Conservation (phyloP, 352 stramenopile genomes). For the Phytophthora lateralis region DNA sequence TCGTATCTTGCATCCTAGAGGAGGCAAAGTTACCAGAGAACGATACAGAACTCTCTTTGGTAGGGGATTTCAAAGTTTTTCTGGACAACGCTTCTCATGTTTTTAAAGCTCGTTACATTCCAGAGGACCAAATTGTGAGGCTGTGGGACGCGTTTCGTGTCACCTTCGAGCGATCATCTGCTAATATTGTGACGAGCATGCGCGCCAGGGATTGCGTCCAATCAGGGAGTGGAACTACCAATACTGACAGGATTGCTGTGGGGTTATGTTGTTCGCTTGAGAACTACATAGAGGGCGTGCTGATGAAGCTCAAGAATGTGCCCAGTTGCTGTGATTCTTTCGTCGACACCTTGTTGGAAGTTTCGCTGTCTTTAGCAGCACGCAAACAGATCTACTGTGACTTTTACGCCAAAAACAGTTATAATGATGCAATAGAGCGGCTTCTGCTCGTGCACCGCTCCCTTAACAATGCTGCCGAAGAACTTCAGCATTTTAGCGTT, state of each 20-base stretch:
- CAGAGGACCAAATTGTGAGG: constrained; percentile 21
- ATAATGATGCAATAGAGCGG: constrained; percentile 16
- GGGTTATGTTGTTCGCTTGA: constrained; percentile 34
- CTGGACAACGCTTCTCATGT: constrained; percentile 43
- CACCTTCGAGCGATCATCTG: constrained; percentile 35
- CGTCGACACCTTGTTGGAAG: constrained; percentile 15
- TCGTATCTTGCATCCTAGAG: constrained; percentile 49
- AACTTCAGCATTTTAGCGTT: constrained; percentile 6
- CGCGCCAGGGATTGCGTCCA: constrained; percentile 14
- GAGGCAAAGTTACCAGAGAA: constrained; percentile 29
- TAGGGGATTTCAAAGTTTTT: constrained; percentile 37
- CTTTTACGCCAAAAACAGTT: constrained; percentile 40
- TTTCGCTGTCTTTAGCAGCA: constrained; percentile 36
- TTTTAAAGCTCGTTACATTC: constrained; percentile 41
- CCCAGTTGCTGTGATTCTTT: neutral
- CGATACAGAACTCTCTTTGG: neutral
- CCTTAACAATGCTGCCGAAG: constrained; percentile 32
- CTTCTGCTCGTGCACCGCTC: constrained; percentile 33
- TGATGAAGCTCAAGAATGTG: constrained; percentile 25
- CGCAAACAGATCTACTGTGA: constrained; percentile 44
- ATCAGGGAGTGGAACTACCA: neutral
- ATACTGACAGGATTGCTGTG: constrained; percentile 12
- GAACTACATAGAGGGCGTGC: constrained; percentile 26
- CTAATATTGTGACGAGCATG: constrained; percentile 30
- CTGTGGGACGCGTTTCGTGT: constrained; percentile 42